Evolutionary conservation across 805 yeast genomes (phyloP).

Genomic region (Sugiyamaella americana): DNA sequence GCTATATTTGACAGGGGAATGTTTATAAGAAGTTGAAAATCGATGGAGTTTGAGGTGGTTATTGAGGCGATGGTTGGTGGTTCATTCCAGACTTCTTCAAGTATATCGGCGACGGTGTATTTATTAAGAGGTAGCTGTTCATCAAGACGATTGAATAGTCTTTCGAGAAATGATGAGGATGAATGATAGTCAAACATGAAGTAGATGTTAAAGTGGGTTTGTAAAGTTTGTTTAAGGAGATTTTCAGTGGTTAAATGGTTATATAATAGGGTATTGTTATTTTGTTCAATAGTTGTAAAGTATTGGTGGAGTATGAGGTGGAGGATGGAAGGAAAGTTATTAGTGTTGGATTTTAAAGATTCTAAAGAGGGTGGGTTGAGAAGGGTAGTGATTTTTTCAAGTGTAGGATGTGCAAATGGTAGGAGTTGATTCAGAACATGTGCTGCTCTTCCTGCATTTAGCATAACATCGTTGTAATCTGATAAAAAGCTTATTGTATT

Average conservation of each 20-base stretch:
- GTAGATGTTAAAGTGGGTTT: not conserved
- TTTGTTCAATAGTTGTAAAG: not conserved
- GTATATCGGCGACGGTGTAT: conserved; percentile 3
- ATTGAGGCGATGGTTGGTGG: not conserved
- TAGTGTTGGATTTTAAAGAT: too few relatives aligned
- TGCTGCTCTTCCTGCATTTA: not conserved
- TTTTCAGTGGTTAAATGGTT: not conserved
- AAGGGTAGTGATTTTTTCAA: too few relatives aligned
- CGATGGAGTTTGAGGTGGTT: not conserved
- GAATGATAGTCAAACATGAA: not conserved
- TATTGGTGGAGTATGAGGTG: not conserved
- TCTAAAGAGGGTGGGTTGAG: too few relatives aligned
- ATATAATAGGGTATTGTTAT: too few relatives aligned
- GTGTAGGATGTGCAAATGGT: too few relatives aligned
- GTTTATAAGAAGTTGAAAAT: not conserved
- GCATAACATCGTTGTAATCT: too few relatives aligned
- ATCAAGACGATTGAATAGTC: not conserved
- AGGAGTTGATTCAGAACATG: conserved; percentile 1
- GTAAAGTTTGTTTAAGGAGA: not conserved
- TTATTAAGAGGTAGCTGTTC: not conserved
- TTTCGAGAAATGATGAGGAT: not conserved
- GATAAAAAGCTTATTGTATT: too few relatives aligned
- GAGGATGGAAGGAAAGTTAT: too few relatives aligned
- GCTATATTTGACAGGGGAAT: not conserved
- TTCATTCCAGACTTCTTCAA: not conserved